phyloP scores from a whole-genome alignment of 1,139 yeast genomes.

The Hansenula lynferdii region DNA sequence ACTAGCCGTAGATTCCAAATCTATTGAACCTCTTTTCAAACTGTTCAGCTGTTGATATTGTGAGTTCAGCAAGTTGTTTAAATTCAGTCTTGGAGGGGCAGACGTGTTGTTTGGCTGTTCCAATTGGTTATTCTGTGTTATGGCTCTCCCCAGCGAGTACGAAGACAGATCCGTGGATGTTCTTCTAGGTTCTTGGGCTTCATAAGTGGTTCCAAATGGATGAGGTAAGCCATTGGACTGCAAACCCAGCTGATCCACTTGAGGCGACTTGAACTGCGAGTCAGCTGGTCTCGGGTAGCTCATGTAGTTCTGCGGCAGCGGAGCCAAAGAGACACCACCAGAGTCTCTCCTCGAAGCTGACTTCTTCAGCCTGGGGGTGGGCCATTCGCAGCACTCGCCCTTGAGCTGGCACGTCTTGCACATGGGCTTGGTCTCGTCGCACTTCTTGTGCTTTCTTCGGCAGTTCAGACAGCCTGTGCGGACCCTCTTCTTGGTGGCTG shows the following conservation, averaged over 20 bases:
- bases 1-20: too few species aligned
- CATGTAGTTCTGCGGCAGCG: too few species aligned
- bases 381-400: constrained; percentile 45
- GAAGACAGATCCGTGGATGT: neutral
- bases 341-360: constrained; percentile 4
- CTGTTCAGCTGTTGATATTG: too few species aligned
- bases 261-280: too few species aligned
- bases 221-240: too few species aligned
- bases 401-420: constrained; percentile 37
- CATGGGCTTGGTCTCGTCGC: constrained; percentile 22
- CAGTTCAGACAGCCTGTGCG: constrained; percentile 25
- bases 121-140: too few species aligned
- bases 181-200: constrained; percentile 1
- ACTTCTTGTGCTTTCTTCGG: constrained; percentile 23
- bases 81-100: neutral
- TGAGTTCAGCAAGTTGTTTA: constrained; percentile 1
- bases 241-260: neutral
- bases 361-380: constrained; percentile 21
- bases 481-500: constrained; percentile 13
- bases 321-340: too few species aligned
- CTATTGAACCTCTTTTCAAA: too few species aligned
- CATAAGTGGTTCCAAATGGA: neutral
- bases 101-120: neutral
- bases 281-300: neutral
- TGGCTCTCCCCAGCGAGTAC: neutral